These are phyloP conservation scores for Fusarium subtropicale DNA, from an alignment of 2,329 filamentous ascomycete genomes.

Conservation along the genomic window DNA sequence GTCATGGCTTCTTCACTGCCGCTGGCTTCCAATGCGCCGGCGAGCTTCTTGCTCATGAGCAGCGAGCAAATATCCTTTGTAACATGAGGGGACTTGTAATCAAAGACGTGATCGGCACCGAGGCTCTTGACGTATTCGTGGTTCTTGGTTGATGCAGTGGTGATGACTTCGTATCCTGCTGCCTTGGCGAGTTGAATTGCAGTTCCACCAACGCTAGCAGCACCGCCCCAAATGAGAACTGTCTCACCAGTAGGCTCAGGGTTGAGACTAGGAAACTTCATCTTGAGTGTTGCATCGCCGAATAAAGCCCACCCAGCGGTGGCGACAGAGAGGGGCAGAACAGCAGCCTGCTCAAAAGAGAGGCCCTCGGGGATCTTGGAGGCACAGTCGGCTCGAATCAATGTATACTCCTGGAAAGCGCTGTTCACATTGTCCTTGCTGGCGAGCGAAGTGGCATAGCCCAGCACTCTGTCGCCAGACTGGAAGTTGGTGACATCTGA, in stretches of 20 bases:
- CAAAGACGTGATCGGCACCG: constrained; percentile 58
- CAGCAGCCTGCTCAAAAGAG: constrained; percentile 37
- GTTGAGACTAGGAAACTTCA: constrained; percentile 15
- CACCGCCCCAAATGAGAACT: constrained; percentile 60
- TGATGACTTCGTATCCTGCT: constrained; percentile 59
- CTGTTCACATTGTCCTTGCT: constrained; percentile 44
- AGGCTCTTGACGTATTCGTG: constrained; percentile 57
- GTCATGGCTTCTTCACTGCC: constrained; percentile 20
- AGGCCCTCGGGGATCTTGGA: constrained; percentile 38
- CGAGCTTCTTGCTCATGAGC: constrained; percentile 3
- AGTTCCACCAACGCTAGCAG: constrained; percentile 58
- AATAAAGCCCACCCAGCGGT: constrained; percentile 43
- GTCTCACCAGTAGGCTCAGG: neutral
- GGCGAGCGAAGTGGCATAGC: constrained; percentile 48
- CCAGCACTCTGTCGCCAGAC: constrained; percentile 38
- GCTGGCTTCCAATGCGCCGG: constrained; percentile 23
- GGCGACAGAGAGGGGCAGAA: constrained; percentile 39
- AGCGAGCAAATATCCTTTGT: constrained; percentile 31
- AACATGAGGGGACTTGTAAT: constrained; percentile 53
- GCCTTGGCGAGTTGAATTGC: constrained; percentile 59
- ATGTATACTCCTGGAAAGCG: constrained; percentile 35
- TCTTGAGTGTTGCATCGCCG: constrained; percentile 16
- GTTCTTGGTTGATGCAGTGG: constrained; percentile 57
- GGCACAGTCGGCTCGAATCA: constrained; percentile 23
- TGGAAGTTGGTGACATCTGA: constrained; percentile 38